Evolutionary conservation across 2,329 filamentous ascomycete genomes (phyloP), one percentile per base, ranked within the genome.

Genomic region (Ceratocystis alfenasii): DNA sequence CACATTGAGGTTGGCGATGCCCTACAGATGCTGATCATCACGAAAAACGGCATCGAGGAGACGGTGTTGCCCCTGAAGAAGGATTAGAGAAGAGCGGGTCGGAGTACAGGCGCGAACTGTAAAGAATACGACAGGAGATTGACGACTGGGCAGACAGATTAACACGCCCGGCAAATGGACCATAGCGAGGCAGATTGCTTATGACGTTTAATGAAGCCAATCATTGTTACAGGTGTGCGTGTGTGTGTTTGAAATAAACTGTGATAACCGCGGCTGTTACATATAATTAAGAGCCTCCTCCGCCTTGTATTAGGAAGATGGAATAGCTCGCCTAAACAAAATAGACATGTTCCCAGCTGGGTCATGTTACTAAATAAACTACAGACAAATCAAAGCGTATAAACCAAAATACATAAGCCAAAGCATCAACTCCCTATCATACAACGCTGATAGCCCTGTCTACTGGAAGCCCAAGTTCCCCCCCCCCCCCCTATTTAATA

Each of bases 1-100:
- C 94, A 99, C 79, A 99, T 99, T 71, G 94, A 99, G 81, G 95
- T 99, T 69, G 94, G 94, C 76, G 94, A 99, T 78, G 87, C 88
- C 63, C 78, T 99, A 75, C 94, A 99, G 81, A 92, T 96, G 84
- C 82, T 99, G 82, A 85, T 95, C 71, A 90, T 97, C 73, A 96
- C 91, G 62, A 85, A 83, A 76, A 81, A 90, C 64, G 94, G 94
- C 10, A 91, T 97, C 73, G 83, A 95, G 79, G 94, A 99, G 81
- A 83, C 85, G 63, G 87, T 88, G 73, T 78, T 87, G 71, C 87
- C 89, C 33, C 78, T 99, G 79, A 99, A 99, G 89, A 86, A 86
- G 79, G 91, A 96, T 77, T 96, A 88, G 74, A 67, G 30, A 22
- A 41, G 10, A 28, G n/a, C n/a, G 44, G 30, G 33, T 20, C 36